Base-by-base conservation (phyloP, 116 monocot genomes). In the Papilionanthe hybrid region DNA sequence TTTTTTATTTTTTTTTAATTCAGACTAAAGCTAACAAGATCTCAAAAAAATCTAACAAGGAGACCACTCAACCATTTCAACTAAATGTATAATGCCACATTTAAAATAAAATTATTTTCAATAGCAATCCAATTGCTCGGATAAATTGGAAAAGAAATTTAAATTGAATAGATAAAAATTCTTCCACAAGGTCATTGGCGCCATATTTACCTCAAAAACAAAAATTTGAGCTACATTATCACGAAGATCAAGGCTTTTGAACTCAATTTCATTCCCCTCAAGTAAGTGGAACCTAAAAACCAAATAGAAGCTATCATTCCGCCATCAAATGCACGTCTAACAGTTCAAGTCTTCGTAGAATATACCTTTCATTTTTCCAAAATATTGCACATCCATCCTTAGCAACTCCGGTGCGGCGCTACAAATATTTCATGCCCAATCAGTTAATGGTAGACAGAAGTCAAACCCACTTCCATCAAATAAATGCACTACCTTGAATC, bases 311-410 rank as follows among this genome's bases (percentile, higher is more conserved):
- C 63, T 63, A 22, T 47, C 17, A 72, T 55, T 56, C 22, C 28
- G 43, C 72, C 75, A 53, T 30, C 37, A 22, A 78, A 13, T 17
- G 47, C 5, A 73, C 47, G 78, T 27, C 43, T 18, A 32, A 69
- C 50, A 78, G 20, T 22, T 73, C n/a, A 20, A n/a, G n/a, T 43
- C n/a, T 19, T 73, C 42, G 22, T 73, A 78, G 49, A 13, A 27
- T 19, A 87, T 87, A 92, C 89, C 76, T 77, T 76, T 84, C 57
- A 49, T 86, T 84, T 89, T 87, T 89, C 92, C 92, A 92, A 79
- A 92, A 89, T 25, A 86, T 63, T 80, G 92, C 87, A 86, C 92
- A 92, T 50, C 92, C 92, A 84, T 92, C 92, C 78, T 80, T 87
- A 50, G 82, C 69, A 22, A 82, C 89, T 25, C 92, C 92, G 72